phyloP scores from a whole-genome alignment of 73 alveolate species.

The Paramecium pentaurelia region DNA sequence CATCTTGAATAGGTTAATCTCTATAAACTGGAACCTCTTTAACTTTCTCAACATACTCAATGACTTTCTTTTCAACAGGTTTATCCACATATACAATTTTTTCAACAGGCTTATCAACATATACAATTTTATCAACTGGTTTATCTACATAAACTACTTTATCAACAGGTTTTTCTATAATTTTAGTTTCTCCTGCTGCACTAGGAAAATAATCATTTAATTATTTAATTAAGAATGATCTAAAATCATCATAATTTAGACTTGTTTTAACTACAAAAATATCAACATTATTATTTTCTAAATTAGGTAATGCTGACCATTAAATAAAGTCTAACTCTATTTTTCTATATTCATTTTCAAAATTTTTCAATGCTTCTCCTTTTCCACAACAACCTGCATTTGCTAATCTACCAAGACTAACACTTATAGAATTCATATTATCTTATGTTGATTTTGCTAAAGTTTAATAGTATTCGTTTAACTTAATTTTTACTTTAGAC shows the following conservation, averaged over 20 bases:
- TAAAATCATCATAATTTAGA: neutral
- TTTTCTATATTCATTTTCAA: slow-evolving; percentile 8
- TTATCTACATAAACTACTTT: neutral
- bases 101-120: slow-evolving; percentile 30
- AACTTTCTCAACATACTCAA: neutral
- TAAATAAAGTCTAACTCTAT: neutral
- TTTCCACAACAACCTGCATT: slow-evolving; percentile 37
- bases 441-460: neutral
- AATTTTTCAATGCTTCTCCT: neutral
- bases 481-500: slow-evolving; percentile 7
- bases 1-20: slow-evolving; percentile 10
- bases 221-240: neutral
- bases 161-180: slow-evolving; percentile 7
- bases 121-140: neutral
- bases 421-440: neutral
- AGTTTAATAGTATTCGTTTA: neutral
- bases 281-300: slow-evolving; percentile 22
- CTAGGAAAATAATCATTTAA: slow-evolving; percentile 3
- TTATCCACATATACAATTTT: slow-evolving; percentile 21
- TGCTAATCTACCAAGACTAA: neutral
- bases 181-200: slow-evolving; percentile 24
- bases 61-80: neutral
- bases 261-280: neutral
- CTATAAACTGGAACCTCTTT: neutral
- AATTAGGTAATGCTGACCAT: slow-evolving; percentile 12